Evolutionary conservation across 495 filamentous ascomycete genomes (phyloP), one percentile per base, ranked within the genome.

Genomic region (Tuber borchii): DNA sequence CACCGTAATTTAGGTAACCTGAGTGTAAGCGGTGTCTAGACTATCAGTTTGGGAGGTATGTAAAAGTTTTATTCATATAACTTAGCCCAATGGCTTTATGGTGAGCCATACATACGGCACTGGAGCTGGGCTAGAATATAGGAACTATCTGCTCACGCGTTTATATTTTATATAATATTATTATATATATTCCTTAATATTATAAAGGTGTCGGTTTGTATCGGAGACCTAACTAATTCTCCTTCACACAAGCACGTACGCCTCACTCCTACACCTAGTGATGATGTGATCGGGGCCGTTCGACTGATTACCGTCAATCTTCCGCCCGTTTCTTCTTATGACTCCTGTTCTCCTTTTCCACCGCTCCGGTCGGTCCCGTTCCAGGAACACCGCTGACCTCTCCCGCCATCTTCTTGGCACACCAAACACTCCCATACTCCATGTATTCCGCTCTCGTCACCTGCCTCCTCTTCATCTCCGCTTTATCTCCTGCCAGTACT

Each of bases 381-480:
- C 73, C 77, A 6, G 40, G 46, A 1, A 76, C 71, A 70, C 81
- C 76, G 40, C 78, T 69, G 46, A 75, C 65, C 44, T 80, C 72
- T 17, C 87, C 87, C 39, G 88, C 83, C 78, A 97, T 97, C 81
- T 90, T 92, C 76, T 89, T 90, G 46, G 87, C 89, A 37, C 91
- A 87, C 93, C 93, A 97, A 37, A 85, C 87, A 72, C 90, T 90
- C 40, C 95, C 95, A 83, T 93, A 83, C 83, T 99, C 95, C 71
- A 93, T 89, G 83, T 98, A 98, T 81, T 99, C 93, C 74, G 92
- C 88, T 76, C 93, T 92, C 9, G 92, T 94, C 20, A 97, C 92
- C 0, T 89, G 88, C 17, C 93, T 84, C 56, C 86, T 85, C 75
- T 88, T 86, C 70, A 94, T 79, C 56, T 85, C 83, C 51, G 90